phyloP scores from a whole-genome alignment of 2,329 filamentous ascomycete genomes.

The Byssothecium circinans region DNA sequence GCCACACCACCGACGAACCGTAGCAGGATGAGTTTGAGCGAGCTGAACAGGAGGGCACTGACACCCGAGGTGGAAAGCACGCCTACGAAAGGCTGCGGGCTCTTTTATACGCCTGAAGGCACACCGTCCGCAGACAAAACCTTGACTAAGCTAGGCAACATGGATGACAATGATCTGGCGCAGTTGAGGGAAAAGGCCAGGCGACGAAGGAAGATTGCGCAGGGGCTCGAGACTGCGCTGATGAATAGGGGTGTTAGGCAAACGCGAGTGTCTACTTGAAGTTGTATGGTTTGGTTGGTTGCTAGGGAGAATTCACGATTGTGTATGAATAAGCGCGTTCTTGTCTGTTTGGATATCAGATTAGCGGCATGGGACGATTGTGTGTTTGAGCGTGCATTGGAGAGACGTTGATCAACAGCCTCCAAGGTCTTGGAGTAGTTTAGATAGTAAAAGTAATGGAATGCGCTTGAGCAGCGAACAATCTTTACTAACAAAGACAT shows the following conservation, averaged over 20 bases:
- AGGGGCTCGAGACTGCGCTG: slow-evolving; percentile 42
- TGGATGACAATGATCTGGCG: slow-evolving; percentile 46
- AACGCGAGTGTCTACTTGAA: slow-evolving; percentile 19
- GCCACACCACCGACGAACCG: slow-evolving; percentile 42
- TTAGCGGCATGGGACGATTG: neutral
- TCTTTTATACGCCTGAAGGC: slow-evolving; percentile 40
- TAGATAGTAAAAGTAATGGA: neutral
- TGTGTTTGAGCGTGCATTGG: slow-evolving; percentile 1
- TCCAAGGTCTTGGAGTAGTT: neutral
- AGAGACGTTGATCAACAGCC: neutral
- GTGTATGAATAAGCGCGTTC: slow-evolving; percentile 25
- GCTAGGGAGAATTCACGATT: slow-evolving; percentile 9
- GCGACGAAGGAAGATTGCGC: slow-evolving; percentile 44
- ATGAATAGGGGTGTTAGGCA: slow-evolving; percentile 35
- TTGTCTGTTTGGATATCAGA: slow-evolving; percentile 15
- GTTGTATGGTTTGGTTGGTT: slow-evolving; percentile 1
- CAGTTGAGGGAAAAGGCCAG: slow-evolving; percentile 37
- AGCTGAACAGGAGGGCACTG: slow-evolving; percentile 31
- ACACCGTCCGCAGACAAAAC: slow-evolving; percentile 25
- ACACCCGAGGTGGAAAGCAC: slow-evolving; percentile 33
- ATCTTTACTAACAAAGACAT: neutral
- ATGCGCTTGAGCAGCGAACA: neutral
- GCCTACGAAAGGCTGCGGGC: slow-evolving; percentile 28
- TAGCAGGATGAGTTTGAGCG: slow-evolving; percentile 34
- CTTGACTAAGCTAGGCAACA: slow-evolving; percentile 41